Conservation (phyloP, 306 rosid species). For the Glycyrrhiza uralensis region DNA sequence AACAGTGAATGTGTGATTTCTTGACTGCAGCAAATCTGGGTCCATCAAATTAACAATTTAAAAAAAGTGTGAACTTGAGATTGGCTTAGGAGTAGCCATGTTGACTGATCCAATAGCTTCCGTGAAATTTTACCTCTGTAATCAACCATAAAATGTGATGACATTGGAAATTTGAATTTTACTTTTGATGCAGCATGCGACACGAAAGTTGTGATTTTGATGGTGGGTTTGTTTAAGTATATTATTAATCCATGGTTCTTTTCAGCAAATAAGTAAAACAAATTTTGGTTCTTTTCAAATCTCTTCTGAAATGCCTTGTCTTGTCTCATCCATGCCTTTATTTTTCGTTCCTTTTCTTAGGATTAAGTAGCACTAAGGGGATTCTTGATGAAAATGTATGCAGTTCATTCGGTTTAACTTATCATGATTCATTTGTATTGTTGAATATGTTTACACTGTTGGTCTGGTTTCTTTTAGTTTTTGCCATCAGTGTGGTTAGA, state of each 20-base stretch:
- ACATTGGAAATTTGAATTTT: conserved; percentile 9
- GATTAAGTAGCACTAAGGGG: background rate
- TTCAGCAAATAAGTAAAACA: background rate
- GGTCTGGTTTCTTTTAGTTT: background rate
- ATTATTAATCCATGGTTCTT: background rate
- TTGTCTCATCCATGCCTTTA: background rate
- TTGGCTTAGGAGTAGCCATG: background rate
- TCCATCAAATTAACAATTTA: background rate
- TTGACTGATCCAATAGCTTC: background rate
- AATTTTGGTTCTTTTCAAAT: background rate
- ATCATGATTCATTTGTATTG: background rate
- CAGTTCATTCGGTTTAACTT: background rate
- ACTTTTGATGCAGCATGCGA: background rate
- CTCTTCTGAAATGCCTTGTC: background rate
- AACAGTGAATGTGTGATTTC: too few species aligned
- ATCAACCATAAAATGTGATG: background rate
- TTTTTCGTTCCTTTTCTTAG: background rate
- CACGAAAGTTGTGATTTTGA: background rate
- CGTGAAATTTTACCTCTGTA: background rate
- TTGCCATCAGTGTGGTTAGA: too few species aligned
- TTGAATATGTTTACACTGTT: background rate
- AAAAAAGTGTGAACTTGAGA: background rate
- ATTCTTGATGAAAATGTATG: background rate
- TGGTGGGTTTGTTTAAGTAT: background rate
- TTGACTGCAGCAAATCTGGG: too few species aligned